phyloP scores from a whole-genome alignment of 2,329 filamentous ascomycete species.

The Hirsutella minnesotensis region DNA sequence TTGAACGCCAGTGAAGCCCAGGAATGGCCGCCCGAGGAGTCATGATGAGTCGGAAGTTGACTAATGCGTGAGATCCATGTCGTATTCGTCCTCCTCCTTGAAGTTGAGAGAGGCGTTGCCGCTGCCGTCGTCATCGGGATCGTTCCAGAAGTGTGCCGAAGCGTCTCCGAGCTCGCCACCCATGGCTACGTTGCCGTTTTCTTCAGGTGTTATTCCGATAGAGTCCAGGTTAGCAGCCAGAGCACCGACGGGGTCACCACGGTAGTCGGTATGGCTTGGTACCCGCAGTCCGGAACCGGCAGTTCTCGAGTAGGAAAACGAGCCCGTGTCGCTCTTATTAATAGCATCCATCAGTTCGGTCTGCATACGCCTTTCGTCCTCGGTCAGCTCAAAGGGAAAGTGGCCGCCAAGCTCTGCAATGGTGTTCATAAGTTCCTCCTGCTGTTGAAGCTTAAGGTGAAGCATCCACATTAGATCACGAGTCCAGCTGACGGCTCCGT shows the following conservation, averaged over 20 bases:
- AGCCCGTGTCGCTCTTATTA: slow-evolving; percentile 61
- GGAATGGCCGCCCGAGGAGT: too few relatives aligned
- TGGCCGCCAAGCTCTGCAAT: slow-evolving; percentile 61
- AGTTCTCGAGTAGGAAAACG: slow-evolving; percentile 75
- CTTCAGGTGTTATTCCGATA: slow-evolving; percentile 26
- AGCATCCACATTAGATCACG: slow-evolving; percentile 96
- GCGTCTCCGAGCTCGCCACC: slow-evolving; percentile 33
- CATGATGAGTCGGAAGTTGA: too few relatives aligned
- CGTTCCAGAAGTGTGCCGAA: slow-evolving; percentile 50
- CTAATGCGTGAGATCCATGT: slow-evolving; percentile 56
- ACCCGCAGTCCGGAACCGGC: slow-evolving; percentile 80
- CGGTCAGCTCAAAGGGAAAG: slow-evolving; percentile 71
- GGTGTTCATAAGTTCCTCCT: slow-evolving; percentile 71
- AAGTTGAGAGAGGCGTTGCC: slow-evolving; percentile 58
- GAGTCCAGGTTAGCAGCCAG: slow-evolving; percentile 22
- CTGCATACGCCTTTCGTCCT: slow-evolving; percentile 93
- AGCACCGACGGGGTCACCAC: slow-evolving; percentile 61
- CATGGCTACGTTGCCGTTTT: slow-evolving; percentile 23
- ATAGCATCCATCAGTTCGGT: slow-evolving; percentile 83
- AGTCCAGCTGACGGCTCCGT: slow-evolving; percentile 93
- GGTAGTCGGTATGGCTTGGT: slow-evolving; percentile 84
- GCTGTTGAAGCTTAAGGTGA: slow-evolving; percentile 78
- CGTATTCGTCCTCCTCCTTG: slow-evolving; percentile 91
- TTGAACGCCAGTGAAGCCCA: too few relatives aligned
- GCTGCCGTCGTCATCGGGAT: slow-evolving; percentile 60